phyloP scores from a whole-genome alignment of 2,329 filamentous ascomycete genomes.

The Talaromyces sp. region DNA sequence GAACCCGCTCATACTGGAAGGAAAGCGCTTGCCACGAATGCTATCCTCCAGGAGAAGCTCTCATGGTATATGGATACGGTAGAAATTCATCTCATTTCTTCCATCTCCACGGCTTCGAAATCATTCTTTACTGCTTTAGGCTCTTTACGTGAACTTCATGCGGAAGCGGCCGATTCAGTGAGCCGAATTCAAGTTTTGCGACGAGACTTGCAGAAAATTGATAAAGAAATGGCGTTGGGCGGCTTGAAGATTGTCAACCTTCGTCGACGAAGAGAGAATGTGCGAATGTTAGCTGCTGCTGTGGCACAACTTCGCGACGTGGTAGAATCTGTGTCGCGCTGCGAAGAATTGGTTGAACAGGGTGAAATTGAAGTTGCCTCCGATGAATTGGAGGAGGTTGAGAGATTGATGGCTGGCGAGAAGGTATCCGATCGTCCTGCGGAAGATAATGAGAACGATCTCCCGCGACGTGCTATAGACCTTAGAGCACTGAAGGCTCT shows the following conservation, averaged over 20 bases:
- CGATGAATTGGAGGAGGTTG: constrained; percentile 73
- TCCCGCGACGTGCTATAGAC: constrained; percentile 59
- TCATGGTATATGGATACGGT: constrained; percentile 99
- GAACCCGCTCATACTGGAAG: constrained; percentile 61
- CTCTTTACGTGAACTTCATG: constrained; percentile 85
- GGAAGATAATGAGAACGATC: constrained; percentile 27
- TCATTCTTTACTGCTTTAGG: constrained; percentile 96
- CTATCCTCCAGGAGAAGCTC: constrained; percentile 94
- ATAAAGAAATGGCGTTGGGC: constrained; percentile 82
- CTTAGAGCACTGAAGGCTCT: constrained; percentile 76
- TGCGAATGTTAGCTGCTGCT: constrained; percentile 78
- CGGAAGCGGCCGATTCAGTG: constrained; percentile 89
- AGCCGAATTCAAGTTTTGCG: constrained; percentile 79
- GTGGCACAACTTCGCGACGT: constrained; percentile 81
- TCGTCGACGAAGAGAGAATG: constrained; percentile 78
- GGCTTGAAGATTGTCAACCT: constrained; percentile 86
- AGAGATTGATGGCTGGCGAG: constrained; percentile 78
- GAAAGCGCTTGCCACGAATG: constrained; percentile 92
- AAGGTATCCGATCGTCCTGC: constrained; percentile 41
- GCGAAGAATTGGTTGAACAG: constrained; percentile 78
- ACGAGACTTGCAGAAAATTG: constrained; percentile 76
- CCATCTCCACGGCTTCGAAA: constrained; percentile 91
- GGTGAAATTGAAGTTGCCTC: constrained; percentile 84
- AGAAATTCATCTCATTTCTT: constrained; percentile 93
- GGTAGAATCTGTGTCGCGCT: constrained; percentile 72